phyloP scores from a whole-genome alignment of 163 green algal genomes.

The Volvox carteri region DNA sequence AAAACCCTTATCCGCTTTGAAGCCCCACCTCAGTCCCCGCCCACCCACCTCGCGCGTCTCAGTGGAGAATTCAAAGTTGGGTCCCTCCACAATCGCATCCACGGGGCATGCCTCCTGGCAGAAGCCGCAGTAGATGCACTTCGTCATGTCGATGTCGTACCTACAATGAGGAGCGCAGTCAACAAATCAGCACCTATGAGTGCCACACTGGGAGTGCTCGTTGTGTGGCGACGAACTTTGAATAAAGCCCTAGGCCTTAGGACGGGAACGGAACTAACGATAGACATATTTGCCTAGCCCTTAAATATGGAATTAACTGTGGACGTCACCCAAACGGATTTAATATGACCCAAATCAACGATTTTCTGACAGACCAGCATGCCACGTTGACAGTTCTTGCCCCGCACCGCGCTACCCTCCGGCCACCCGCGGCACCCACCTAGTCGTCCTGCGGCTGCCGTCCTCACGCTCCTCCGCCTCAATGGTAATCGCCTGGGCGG shows the following conservation, averaged over 20 bases:
- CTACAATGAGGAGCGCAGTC: constrained; percentile 53
- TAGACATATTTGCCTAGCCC: no score
- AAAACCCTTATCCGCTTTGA: not conserved
- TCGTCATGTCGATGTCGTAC: constrained; percentile 95
- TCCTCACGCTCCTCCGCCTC: constrained; percentile 99
- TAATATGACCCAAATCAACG: no score
- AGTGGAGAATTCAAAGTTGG: constrained; percentile 99
- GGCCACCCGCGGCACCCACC: constrained; percentile 58
- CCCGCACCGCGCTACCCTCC: no score
- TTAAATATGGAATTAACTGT: no score
- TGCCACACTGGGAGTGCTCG: no score
- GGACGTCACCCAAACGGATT: no score
- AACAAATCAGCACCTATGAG: no score
- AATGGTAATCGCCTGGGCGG: constrained; percentile 98
- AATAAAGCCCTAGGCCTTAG: no score
- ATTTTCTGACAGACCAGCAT: no score
- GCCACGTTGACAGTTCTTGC: no score
- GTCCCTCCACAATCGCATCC: constrained; percentile 98
- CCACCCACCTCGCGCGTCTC: constrained; percentile 91
- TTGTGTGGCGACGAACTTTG: no score
- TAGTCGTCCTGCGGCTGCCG: constrained; percentile 93
- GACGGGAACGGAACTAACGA: no score
- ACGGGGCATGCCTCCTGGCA: constrained; percentile 99
- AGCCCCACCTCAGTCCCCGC: not conserved
- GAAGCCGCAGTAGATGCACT: constrained; percentile 99